Evolutionary conservation across 2,329 filamentous ascomycete genomes (phyloP), one percentile per base, ranked within the genome.

Genomic region (Aspergillus costaricaensis): DNA sequence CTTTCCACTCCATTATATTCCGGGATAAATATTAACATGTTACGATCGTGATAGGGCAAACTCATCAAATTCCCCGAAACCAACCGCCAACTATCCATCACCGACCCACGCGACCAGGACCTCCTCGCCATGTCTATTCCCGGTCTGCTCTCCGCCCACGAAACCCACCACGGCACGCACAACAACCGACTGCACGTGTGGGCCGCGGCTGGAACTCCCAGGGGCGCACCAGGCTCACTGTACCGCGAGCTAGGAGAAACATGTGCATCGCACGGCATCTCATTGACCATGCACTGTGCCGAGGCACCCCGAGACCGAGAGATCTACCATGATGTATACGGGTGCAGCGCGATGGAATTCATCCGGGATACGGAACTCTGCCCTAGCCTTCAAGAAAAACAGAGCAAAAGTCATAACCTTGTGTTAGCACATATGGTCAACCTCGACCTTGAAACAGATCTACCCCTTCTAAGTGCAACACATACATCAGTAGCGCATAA

Each of bases 401-500:
- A 36, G 7, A 8, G n/a, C 10, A 21, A 48, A 25, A 57, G 14
- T 2, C 57, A 59, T 17, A 23, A 32, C 15, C 36, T 59, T 5
- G 57, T 59, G 8, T 36, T 59, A 3, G 57, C 57, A 3, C 57
- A 59, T 36, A 59, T 59, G 57, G 57, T 59, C 4, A 59, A 59
- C 8, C 44, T 55, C 0, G 57, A 59, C 57, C 82, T 81, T 65
- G 68, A 65, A 14, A 70, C 66, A 1, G 57, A 59, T 25, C 19
- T 59, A 7, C 51, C 57, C 2, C 69, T 79, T 1, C 68, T 82
- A 27, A 64, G 67, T 9, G 66, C 73, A 15, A 77, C 76, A 0
- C 73, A 73, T 10, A 80, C 79, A 0, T 75, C 79, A 23, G 78
- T 84, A 4, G 80, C 81, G 4, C 82, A 85, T 67, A 82, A 81